Percentiles rank a stretch among this genome's conserved stretches.
Evolutionary conservation across 1,284 basidiomycete genomes (phyloP).

Genomic region (Puccinia polysora): DNA sequence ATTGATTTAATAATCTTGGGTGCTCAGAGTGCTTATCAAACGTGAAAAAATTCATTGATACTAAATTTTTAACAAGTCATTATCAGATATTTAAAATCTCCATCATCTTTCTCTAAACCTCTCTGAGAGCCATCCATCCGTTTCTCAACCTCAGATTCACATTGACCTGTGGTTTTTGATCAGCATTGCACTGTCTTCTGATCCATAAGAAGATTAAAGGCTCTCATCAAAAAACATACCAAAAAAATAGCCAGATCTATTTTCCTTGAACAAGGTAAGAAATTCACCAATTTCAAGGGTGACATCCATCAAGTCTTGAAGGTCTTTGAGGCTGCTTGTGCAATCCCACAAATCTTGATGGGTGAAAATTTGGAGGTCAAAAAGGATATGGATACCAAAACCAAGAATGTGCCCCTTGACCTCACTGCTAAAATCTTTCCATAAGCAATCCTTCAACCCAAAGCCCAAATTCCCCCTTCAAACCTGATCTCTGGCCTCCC

Average conservation of each 20-base stretch:
- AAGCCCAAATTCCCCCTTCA: constrained; percentile 59
- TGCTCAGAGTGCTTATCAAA: constrained; percentile 79
- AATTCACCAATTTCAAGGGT: constrained; percentile 74
- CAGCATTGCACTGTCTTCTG: not conserved
- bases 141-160: not conserved
- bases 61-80: constrained; percentile 82
- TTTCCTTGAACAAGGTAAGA: constrained; percentile 53
- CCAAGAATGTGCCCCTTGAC: constrained; percentile 61
- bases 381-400: constrained; percentile 95
- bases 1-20: constrained; percentile 79
- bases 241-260: constrained; percentile 61
- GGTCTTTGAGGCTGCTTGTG: constrained; percentile 83
- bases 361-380: constrained; percentile 91
- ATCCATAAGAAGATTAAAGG: constrained; percentile 60
- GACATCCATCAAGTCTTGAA: constrained; percentile 89
- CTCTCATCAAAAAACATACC: constrained; percentile 68
- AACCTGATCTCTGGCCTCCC: constrained; percentile 3
- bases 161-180: not conserved
- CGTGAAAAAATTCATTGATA: constrained; percentile 81
- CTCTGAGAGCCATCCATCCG: not conserved
- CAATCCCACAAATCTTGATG: constrained; percentile 74
- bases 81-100: constrained; percentile 64
- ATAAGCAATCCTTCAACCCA: constrained; percentile 76
- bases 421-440: constrained; percentile 66
- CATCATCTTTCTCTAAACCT: not conserved